These are phyloP conservation scores for Lanmaoa pseudosensibilis DNA, from an alignment of 768 basidiomycete genomes.

Conservation along the genomic window DNA sequence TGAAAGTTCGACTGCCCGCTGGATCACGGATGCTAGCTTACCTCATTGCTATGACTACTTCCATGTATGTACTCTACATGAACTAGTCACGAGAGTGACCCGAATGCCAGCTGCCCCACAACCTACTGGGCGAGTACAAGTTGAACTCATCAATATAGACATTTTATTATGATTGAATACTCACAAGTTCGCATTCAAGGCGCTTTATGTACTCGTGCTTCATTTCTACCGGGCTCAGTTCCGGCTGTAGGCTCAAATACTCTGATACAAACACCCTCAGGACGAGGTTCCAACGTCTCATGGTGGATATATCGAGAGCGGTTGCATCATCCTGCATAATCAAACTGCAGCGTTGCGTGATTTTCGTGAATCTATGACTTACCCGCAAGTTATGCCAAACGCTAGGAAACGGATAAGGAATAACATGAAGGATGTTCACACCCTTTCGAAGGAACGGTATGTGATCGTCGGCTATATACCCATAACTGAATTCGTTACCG, in stretches of 20 bases:
- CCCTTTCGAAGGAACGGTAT: constrained; percentile 82
- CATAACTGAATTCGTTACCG: constrained; percentile 38
- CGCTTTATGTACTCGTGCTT: constrained; percentile 33
- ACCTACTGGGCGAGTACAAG: constrained; percentile 20
- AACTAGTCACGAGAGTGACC: background rate
- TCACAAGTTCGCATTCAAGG: constrained; percentile 50
- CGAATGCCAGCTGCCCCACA: background rate
- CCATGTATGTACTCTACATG: constrained; percentile 1
- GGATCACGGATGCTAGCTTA: background rate
- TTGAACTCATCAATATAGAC: background rate
- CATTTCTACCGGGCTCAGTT: constrained; percentile 34
- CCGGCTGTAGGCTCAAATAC: constrained; percentile 73
- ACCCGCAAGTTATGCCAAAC: constrained; percentile 88
- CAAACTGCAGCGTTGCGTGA: background rate
- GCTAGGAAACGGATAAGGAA: constrained; percentile 81
- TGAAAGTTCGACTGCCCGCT: background rate
- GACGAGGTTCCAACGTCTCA: constrained; percentile 88
- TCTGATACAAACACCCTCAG: constrained; percentile 86
- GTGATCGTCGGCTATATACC: constrained; percentile 90
- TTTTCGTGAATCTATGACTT: constrained; percentile 24
- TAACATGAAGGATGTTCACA: constrained; percentile 87
- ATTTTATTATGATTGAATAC: constrained; percentile 12
- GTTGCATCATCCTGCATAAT: constrained; percentile 78
- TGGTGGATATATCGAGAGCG: constrained; percentile 79
- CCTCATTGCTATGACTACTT: background rate